phyloP scores from a whole-genome alignment of 768 basidiomycete species.

The Butyriboletus loyo region DNA sequence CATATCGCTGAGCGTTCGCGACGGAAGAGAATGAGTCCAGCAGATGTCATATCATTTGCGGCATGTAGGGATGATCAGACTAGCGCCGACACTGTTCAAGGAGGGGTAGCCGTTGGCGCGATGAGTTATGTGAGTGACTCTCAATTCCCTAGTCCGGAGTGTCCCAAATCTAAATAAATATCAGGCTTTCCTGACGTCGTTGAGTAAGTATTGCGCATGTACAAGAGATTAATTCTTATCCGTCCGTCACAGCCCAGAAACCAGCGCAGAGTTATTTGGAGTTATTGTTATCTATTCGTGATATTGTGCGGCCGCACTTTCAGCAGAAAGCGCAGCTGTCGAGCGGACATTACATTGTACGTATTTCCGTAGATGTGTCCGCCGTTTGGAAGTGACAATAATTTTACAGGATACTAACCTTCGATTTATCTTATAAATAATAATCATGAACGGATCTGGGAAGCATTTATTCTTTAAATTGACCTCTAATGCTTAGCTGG shows the following conservation, averaged over 20 bases:
- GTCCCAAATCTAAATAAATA: slow-evolving; percentile 1
- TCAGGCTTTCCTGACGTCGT: slow-evolving; percentile 59
- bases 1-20: slow-evolving; percentile 36
- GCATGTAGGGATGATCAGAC: slow-evolving; percentile 71
- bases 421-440: slow-evolving; percentile 32
- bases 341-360: slow-evolving; percentile 66
- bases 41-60: slow-evolving; percentile 81
- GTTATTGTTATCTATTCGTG: slow-evolving; percentile 55
- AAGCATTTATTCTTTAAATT: slow-evolving; percentile 12
- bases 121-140: slow-evolving; percentile 68
- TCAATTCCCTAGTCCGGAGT: background rate
- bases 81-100: slow-evolving; percentile 66
- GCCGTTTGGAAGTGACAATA: background rate
- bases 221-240: background rate
- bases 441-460: background rate
- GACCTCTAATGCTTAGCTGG: background rate
- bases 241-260: slow-evolving; percentile 34
- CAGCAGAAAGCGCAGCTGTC: slow-evolving; percentile 73
- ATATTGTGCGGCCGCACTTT: slow-evolving; percentile 55
- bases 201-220: slow-evolving; percentile 34
- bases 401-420: slow-evolving; percentile 24
- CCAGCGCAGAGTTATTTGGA: slow-evolving; percentile 66
- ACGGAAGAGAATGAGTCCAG: slow-evolving; percentile 52
- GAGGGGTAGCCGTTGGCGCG: slow-evolving; percentile 67
- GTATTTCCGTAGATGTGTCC: slow-evolving; percentile 4